Conservation (phyloP, 768 basidiomycete genomes). For the Tricholomella constricta region DNA sequence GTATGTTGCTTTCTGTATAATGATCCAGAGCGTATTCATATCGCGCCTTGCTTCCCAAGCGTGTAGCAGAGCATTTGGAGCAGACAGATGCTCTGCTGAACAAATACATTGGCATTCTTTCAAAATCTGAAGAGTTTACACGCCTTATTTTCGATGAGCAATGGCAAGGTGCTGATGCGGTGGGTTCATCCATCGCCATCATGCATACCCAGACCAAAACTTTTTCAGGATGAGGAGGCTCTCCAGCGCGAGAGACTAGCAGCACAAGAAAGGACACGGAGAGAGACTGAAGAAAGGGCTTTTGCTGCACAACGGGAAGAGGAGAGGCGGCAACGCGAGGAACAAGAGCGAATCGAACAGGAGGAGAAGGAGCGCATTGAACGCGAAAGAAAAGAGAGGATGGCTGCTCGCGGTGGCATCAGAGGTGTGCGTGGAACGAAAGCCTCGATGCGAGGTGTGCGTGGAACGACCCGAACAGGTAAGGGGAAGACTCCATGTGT, state of each 20-base stretch:
- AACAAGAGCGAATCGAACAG: conserved; percentile 42
- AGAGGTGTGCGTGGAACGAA: conserved; percentile 74
- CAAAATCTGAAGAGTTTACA: conserved; percentile 68
- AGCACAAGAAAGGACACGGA: conserved; percentile 40
- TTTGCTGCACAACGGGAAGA: conserved; percentile 32
- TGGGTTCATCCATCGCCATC: conserved; percentile 34
- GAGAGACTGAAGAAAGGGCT: conserved; percentile 49
- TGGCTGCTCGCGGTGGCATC: conserved; percentile 52
- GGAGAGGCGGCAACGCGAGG: conserved; percentile 54
- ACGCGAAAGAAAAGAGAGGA: conserved; percentile 46
- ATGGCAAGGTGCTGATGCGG: conserved; percentile 75
- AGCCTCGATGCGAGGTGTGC: conserved; percentile 57
- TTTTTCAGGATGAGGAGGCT: conserved; percentile 58
- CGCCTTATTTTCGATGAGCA: conserved; percentile 74
- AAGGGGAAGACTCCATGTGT: not conserved
- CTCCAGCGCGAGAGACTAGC: conserved; percentile 52
- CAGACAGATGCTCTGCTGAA: conserved; percentile 76
- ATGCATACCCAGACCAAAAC: not conserved
- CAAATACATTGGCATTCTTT: conserved; percentile 71
- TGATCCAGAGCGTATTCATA: not conserved
- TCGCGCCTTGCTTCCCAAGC: conserved; percentile 36
- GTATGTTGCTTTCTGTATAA: conserved; percentile 37
- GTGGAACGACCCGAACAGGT: conserved; percentile 42
- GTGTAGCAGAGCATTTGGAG: conserved; percentile 63
- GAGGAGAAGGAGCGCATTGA: conserved; percentile 43